Conservation (phyloP, 129 eudicot species). For the Escallonia rubra region DNA sequence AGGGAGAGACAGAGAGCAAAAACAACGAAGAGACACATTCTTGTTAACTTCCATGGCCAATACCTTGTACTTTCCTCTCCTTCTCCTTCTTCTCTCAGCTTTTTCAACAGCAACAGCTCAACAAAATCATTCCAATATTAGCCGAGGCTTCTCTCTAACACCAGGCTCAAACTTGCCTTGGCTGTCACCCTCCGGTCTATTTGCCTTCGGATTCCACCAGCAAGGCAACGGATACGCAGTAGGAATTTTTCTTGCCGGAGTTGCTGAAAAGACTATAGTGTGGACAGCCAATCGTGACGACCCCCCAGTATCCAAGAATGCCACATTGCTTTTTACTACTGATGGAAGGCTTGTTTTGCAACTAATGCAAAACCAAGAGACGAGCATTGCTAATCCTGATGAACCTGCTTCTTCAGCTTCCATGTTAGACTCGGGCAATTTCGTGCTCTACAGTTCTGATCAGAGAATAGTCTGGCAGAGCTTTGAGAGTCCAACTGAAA, state of each 20-base stretch:
- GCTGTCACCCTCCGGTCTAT: conserved; percentile 14
- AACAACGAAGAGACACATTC: background rate
- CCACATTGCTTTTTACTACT: conserved; percentile 4
- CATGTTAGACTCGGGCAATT: no score
- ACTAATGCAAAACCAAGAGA: background rate
- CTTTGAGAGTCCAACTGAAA: no score
- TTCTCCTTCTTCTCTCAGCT: conserved; percentile 2
- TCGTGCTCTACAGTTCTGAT: no score
- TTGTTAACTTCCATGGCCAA: background rate
- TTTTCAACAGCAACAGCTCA: conserved; percentile 13
- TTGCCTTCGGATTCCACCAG: conserved; percentile 14
- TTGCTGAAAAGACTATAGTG: background rate
- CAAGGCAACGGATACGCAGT: background rate
- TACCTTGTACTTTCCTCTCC: background rate
- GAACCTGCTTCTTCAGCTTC: no score
- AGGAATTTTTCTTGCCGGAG: background rate
- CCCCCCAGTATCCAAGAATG: conserved; percentile 8
- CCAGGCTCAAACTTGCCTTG: conserved; percentile 8
- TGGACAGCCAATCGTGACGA: conserved; percentile 20
- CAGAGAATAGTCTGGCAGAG: no score
- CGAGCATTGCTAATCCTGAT: no score
- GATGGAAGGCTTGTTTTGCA: conserved; percentile 22
- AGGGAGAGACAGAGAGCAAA: no score
- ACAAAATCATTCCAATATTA: conserved; percentile 6
- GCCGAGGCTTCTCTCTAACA: conserved; percentile 15